Conservation (phyloP, 164 flowering plant genomes). For the Amborella trichopoda region DNA sequence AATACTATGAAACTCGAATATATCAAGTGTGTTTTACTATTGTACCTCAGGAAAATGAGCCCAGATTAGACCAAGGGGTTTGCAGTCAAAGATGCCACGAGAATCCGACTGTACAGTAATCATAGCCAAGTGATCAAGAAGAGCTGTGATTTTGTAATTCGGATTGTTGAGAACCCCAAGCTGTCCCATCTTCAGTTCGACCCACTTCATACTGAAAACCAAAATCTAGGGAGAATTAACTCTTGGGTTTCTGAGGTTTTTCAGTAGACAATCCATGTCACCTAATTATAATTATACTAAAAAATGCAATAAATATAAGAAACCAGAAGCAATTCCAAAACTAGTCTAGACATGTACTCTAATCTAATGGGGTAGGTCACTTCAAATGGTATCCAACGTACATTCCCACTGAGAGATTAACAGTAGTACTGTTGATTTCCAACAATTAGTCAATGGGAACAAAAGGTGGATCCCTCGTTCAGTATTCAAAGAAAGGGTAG, state of each 20-base stretch:
- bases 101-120: constrained; percentile 82
- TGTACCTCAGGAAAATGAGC: constrained; percentile 77
- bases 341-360: too few relatives aligned
- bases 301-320: not conserved
- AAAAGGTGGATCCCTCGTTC: too few relatives aligned
- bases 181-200: constrained; percentile 91
- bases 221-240: constrained; percentile 1
- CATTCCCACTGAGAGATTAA: too few relatives aligned
- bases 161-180: constrained; percentile 93
- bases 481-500: too few relatives aligned
- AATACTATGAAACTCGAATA: constrained; percentile 1
- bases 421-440: too few relatives aligned
- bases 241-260: not conserved
- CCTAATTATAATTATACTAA: not conserved
- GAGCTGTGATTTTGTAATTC: constrained; percentile 89
- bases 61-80: constrained; percentile 97
- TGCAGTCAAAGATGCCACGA: constrained; percentile 89
- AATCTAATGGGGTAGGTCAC: too few relatives aligned
- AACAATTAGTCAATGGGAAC: too few relatives aligned
- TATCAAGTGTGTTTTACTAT: not conserved
- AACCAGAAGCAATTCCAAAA: too few relatives aligned
- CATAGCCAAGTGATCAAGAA: constrained; percentile 91
- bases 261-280: not conserved
- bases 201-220: constrained; percentile 88
- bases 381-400: too few relatives aligned